Conservation (phyloP, 805 yeast species). For the Sugiyamaella chiloensis region DNA sequence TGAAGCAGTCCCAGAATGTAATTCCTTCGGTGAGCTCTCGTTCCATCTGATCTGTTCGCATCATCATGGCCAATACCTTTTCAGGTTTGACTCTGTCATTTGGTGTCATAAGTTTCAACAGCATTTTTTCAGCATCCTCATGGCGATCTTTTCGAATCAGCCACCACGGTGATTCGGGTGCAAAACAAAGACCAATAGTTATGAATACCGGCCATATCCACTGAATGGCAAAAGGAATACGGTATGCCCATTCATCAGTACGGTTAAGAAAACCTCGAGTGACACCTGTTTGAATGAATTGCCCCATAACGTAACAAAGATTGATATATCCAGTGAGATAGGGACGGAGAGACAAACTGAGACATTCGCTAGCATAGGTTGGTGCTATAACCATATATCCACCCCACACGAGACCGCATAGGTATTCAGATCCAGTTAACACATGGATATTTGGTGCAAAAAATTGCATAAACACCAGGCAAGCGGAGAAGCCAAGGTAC, state of each 20-base stretch:
- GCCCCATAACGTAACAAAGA: slow-evolving; percentile 56
- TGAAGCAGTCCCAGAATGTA: slow-evolving; percentile 42
- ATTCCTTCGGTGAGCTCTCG: slow-evolving; percentile 8
- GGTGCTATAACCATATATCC: slow-evolving; percentile 47
- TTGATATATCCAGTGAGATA: slow-evolving; percentile 48
- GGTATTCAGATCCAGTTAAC: slow-evolving; percentile 36
- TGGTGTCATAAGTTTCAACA: slow-evolving; percentile 32
- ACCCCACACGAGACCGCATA: slow-evolving; percentile 47
- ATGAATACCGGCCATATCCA: slow-evolving; percentile 60
- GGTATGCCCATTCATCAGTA: slow-evolving; percentile 39
- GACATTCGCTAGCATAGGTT: slow-evolving; percentile 53
- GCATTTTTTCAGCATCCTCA: slow-evolving; percentile 43
- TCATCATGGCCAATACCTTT: slow-evolving; percentile 29
- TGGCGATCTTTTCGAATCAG: slow-evolving; percentile 41
- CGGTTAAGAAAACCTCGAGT: slow-evolving; percentile 35
- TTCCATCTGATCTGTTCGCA: slow-evolving; percentile 40
- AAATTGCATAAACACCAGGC: slow-evolving; percentile 44
- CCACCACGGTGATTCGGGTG: slow-evolving; percentile 58
- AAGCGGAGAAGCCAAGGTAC: slow-evolving; percentile 33
- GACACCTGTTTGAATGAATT: slow-evolving; percentile 52
- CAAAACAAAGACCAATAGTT: slow-evolving; percentile 38
- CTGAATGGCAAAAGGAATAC: slow-evolving; percentile 55
- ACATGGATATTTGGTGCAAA: slow-evolving; percentile 40
- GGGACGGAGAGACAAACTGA: slow-evolving; percentile 45
- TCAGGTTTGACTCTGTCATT: slow-evolving; percentile 36